Base-by-base conservation (phyloP, 345 rosid species). In the Populus alba region DNA sequence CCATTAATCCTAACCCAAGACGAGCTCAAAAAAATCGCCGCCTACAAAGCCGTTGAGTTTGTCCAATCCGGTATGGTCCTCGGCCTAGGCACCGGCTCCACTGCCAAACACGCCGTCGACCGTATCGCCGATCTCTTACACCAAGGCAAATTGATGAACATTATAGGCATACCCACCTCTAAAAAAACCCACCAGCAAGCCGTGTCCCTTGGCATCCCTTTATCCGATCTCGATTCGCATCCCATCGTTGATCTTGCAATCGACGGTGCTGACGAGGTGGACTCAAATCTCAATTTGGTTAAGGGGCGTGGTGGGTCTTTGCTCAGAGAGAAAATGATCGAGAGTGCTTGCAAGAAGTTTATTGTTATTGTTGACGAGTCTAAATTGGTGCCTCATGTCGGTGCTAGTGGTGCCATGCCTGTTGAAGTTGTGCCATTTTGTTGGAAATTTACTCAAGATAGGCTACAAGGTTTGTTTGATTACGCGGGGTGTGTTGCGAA, bases 221-320 rank as follows among this genome's bases (percentile, higher is more conserved):
- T 96, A 13, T 87, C 98, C 31, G 95, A 91, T 75, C 93, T 96
- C 77, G 94, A 94, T 66, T 78, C 88, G 8, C 91, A 90, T 53
- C 95, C 97, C 8, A 75, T 69, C 73, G 75, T 96, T 65, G 97
- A 96, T 76, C 84, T 96, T 76, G 95, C 97, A 7, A 96, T 96
- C 66, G 99, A 96, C 83, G 99, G 99, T 12, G 99, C 99, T 7
- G 99, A 96, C 43, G 99, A 96, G 87, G 97, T 96, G 22, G 99
- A 94, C 82, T 87, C 91, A 4, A 62, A 47, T 51, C 91, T 96
- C 75, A 92, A 96, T 74, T 84, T 96, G 55, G 99, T 92, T 8
- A 96, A 96, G 73, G 99, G 98, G 6, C 85, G 98, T 23, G 99
- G 99, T 25, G 99, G 98, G 79, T 94, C 99, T 1, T 79, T 96